phyloP scores from a whole-genome alignment of 345 rosid species.

The Arabis hirsuta region DNA sequence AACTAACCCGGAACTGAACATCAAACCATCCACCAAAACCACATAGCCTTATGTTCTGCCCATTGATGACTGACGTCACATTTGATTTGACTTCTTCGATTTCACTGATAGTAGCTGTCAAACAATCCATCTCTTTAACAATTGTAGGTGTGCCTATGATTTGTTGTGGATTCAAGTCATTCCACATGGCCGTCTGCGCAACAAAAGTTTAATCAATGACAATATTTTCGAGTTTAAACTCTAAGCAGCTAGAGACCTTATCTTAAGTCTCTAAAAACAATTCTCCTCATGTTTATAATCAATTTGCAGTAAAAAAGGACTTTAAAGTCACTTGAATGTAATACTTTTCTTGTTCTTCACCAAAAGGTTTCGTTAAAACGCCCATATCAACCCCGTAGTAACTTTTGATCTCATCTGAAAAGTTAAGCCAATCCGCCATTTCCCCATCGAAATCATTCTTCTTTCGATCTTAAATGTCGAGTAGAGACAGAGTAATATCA shows the following conservation, averaged over 20 bases:
- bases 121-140: slow-evolving; percentile 87
- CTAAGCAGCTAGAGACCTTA: neutral
- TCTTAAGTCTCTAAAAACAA: neutral
- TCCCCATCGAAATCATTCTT: slow-evolving; percentile 66
- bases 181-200: slow-evolving; percentile 87
- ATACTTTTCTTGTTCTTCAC: slow-evolving; percentile 86
- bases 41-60: slow-evolving; percentile 57
- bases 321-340: slow-evolving; percentile 68
- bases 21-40: slow-evolving; percentile 99
- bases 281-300: neutral
- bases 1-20: slow-evolving; percentile 90
- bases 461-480: slow-evolving; percentile 53
- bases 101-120: slow-evolving; percentile 75
- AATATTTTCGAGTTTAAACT: neutral
- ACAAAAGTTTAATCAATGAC: slow-evolving; percentile 2
- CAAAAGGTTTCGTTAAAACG: slow-evolving; percentile 65
- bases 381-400: slow-evolving; percentile 89
- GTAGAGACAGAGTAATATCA: slow-evolving; percentile 1
- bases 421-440: slow-evolving; percentile 87
- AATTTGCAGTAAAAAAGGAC: neutral
- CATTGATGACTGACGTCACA: slow-evolving; percentile 55
- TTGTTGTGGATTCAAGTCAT: slow-evolving; percentile 89
- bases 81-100: slow-evolving; percentile 68
- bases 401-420: slow-evolving; percentile 64
- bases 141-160: slow-evolving; percentile 74